Percentiles rank a stretch among this genome's conserved stretches.
phyloP scores from a whole-genome alignment of 2,329 filamentous ascomycete species.

The Botrytis fragariae region DNA sequence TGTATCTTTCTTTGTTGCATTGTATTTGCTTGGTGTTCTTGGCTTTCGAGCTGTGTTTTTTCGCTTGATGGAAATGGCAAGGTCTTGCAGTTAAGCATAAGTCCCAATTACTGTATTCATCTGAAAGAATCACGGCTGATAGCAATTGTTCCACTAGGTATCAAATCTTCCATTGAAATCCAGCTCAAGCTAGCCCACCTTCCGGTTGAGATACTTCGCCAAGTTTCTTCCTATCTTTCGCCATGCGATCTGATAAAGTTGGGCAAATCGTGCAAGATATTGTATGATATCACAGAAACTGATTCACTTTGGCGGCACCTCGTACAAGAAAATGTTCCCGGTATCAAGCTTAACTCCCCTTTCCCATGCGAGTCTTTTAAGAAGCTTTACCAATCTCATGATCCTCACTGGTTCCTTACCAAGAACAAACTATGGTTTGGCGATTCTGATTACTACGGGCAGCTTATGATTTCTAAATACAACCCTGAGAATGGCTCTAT shows the following conservation, averaged over 20 bases:
- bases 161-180: constrained; percentile 8
- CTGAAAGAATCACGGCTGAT: constrained; percentile 13
- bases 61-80: constrained; percentile 4
- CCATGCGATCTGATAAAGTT: constrained; percentile 61
- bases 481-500: constrained; percentile 72
- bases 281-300: constrained; percentile 58
- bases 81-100: constrained; percentile 14
- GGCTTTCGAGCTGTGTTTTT: constrained; percentile 18
- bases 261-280: constrained; percentile 58
- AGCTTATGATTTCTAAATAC: constrained; percentile 46
- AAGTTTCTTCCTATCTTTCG: constrained; percentile 66
- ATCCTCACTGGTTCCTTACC: constrained; percentile 82
- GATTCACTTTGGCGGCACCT: constrained; percentile 71
- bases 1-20: background rate
- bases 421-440: constrained; percentile 83
- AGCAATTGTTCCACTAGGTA: background rate
- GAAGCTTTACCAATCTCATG: constrained; percentile 69
- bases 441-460: constrained; percentile 57
- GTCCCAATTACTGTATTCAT: background rate
- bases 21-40: constrained; percentile 14
- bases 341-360: constrained; percentile 50
- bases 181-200: constrained; percentile 49
- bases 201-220: constrained; percentile 71
- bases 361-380: constrained; percentile 63
- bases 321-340: constrained; percentile 66